Evolutionary conservation across 208 protist species (phyloP).

Genomic region (Naegleria gruberi): DNA sequence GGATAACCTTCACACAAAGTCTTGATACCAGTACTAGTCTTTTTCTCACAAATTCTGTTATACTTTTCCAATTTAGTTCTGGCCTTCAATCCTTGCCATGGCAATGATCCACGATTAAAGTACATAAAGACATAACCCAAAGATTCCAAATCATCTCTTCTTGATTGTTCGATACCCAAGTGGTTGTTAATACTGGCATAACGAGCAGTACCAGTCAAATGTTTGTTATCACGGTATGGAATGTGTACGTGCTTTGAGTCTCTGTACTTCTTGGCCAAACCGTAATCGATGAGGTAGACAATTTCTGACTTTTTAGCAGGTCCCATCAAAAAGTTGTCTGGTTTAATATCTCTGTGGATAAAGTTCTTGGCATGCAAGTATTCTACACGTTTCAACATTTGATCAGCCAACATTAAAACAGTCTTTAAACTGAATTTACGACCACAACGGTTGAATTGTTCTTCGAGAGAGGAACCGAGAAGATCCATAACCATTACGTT

Average conservation of each 20-base stretch:
- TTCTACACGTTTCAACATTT: constrained; percentile 77
- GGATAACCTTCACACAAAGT: constrained; percentile 50
- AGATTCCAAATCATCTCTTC: constrained; percentile 83
- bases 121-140: constrained; percentile 83
- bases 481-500: constrained; percentile 73
- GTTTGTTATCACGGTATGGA: constrained; percentile 97
- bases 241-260: constrained; percentile 98
- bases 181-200: constrained; percentile 99
- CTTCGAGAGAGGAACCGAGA: constrained; percentile 71
- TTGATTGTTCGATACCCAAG: constrained; percentile 90
- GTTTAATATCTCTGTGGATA: constrained; percentile 85
- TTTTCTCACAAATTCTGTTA: constrained; percentile 23
- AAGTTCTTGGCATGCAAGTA: constrained; percentile 81
- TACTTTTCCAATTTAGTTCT: constrained; percentile 27
- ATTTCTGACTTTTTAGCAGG: constrained; percentile 55
- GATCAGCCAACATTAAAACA: constrained; percentile 93
- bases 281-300: constrained; percentile 96
- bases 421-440: constrained; percentile 94
- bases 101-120: constrained; percentile 46
- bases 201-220: constrained; percentile 96
- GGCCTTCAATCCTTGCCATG: constrained; percentile 40
- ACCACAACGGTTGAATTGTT: constrained; percentile 76
- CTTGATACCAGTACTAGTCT: background rate
- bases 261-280: constrained; percentile 96
- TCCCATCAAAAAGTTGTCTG: constrained; percentile 86